These are phyloP conservation scores for Nicotiana obtusifolia DNA, from an alignment of 257 asterid species.

Conservation along the genomic window DNA sequence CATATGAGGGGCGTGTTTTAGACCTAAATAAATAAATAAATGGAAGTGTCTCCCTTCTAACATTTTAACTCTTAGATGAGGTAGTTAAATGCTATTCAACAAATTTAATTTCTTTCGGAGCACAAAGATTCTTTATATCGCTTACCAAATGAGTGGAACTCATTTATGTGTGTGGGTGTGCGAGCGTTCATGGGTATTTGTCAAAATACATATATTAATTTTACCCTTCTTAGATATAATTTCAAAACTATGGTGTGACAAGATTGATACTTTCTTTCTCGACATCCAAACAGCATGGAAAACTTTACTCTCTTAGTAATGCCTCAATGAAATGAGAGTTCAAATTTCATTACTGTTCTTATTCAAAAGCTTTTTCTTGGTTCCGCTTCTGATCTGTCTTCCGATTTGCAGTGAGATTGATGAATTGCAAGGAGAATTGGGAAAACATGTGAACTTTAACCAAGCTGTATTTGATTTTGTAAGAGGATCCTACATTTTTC, in stretches of 20 bases:
- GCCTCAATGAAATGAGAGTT: background rate
- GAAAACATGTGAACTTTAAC: conserved; percentile 29
- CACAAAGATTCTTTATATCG: background rate
- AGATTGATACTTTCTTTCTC: background rate
- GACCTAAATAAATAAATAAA: background rate
- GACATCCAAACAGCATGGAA: background rate
- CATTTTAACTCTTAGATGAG: background rate
- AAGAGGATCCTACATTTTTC: conserved; percentile 28
- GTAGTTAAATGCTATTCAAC: background rate
- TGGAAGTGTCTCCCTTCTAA: background rate
- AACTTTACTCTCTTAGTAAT: background rate
- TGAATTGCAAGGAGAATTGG: conserved; percentile 35
- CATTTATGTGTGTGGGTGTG: background rate
- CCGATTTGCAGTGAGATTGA: conserved; percentile 40
- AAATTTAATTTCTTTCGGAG: background rate
- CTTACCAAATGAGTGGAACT: conserved; percentile 1
- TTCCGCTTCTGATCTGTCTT: background rate
- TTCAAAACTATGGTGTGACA: background rate
- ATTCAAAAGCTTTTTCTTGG: background rate
- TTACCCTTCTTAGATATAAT: background rate
- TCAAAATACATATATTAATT: background rate
- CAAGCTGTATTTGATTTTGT: conserved; percentile 36
- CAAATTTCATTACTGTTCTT: background rate
- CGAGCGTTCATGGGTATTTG: background rate
- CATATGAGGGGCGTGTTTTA: background rate